Percentiles rank a stretch among this genome's conserved stretches.
These are phyloP conservation scores for Aristolochia fimbriata DNA, from an alignment of 164 flowering plant genomes.

Conservation along the genomic window DNA sequence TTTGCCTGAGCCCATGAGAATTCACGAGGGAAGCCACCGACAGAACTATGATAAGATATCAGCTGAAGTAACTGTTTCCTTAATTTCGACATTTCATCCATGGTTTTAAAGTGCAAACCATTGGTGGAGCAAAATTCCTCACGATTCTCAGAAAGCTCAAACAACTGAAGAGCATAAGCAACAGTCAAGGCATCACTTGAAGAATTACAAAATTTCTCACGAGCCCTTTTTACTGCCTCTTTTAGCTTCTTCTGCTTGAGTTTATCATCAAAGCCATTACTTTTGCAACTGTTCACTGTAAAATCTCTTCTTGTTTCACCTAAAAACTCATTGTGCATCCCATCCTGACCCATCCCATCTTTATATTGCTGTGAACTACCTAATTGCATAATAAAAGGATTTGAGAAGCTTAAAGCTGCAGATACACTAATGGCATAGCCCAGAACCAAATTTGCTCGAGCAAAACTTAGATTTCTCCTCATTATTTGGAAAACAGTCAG, in stretches of 20 bases:
- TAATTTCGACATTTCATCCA: slow-evolving; percentile 96
- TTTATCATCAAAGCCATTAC: slow-evolving; percentile 32
- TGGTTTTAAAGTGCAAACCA: slow-evolving; percentile 61
- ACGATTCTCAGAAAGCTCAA: slow-evolving; percentile 50
- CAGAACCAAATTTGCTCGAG: slow-evolving; percentile 56
- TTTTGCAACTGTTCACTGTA: slow-evolving; percentile 5
- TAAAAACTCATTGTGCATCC: slow-evolving; percentile 5
- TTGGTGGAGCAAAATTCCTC: slow-evolving; percentile 53
- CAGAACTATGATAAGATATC: slow-evolving; percentile 37
- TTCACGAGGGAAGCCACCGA: slow-evolving; percentile 23
- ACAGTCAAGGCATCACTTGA: slow-evolving; percentile 76
- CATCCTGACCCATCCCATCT: slow-evolving; percentile 22
- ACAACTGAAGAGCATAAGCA: slow-evolving; percentile 74
- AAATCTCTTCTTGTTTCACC: slow-evolving; percentile 1
- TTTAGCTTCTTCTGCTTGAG: slow-evolving; percentile 44
- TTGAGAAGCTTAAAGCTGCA: slow-evolving; percentile 74
- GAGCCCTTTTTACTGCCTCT: slow-evolving; percentile 42
- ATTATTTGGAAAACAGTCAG: slow-evolving; percentile 70
- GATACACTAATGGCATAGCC: slow-evolving; percentile 82
- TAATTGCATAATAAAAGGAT: slow-evolving; percentile 55
- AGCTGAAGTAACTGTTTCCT: slow-evolving; percentile 75
- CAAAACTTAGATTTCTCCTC: slow-evolving; percentile 27
- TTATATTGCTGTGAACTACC: slow-evolving; percentile 28
- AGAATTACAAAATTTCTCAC: slow-evolving; percentile 57
- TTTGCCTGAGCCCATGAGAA: slow-evolving; percentile 66